Conservation (phyloP, 1,284 basidiomycete species). For the Sporisorium reilianum region DNA sequence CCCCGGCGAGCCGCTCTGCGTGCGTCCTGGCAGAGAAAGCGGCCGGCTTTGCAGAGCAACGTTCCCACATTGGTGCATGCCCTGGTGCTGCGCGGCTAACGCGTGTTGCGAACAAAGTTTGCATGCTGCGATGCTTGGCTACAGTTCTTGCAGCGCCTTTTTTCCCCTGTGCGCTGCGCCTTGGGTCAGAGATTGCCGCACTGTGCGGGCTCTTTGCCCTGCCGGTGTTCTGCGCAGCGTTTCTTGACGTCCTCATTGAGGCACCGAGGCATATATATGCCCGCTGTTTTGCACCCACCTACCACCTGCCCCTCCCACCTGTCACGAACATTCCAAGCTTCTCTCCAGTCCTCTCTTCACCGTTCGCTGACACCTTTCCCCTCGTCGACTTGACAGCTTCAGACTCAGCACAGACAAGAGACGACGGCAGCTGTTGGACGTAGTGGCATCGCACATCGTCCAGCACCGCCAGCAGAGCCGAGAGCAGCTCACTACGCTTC, state of each 20-base stretch:
- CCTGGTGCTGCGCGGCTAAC: slow-evolving; percentile 22
- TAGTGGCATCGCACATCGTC: not conserved
- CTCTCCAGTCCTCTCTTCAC: not conserved
- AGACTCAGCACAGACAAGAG: no score
- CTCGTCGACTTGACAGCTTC: no score
- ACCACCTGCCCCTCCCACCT: slow-evolving; percentile 8
- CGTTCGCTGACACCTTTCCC: not conserved
- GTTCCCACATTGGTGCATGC: slow-evolving; percentile 10
- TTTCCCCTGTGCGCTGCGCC: not conserved
- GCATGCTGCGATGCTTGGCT: slow-evolving; percentile 24
- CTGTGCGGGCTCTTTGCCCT: no score
- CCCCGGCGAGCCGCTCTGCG: not conserved
- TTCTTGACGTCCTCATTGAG: not conserved
- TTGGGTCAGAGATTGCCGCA: not conserved
- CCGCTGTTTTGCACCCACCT: not conserved
- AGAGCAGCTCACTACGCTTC: not conserved
- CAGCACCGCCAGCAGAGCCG: not conserved
- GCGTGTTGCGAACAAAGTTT: slow-evolving; percentile 15
- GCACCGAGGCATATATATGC: not conserved
- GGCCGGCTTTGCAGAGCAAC: no score
- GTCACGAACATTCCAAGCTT: not conserved
- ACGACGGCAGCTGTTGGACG: no score
- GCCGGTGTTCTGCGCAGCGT: slow-evolving; percentile 2
- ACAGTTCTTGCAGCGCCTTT: not conserved
- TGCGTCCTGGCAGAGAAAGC: no score